Base-by-base conservation (phyloP, 176 grass and related monocot species). In the Zea mays region DNA sequence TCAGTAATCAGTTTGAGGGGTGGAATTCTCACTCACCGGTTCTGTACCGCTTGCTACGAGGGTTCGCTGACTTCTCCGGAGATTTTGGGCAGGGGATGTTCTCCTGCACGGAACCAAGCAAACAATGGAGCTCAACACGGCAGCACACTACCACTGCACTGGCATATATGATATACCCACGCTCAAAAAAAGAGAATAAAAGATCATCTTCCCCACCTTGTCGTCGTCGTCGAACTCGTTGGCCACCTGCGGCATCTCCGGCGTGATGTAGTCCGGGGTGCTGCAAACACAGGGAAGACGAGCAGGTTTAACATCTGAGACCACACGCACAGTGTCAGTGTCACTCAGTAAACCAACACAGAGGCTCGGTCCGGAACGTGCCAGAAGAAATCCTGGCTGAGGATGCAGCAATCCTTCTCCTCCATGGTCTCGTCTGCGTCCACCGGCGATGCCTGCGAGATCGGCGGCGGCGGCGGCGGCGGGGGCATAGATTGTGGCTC, bases 381-480 rank as follows among this genome's bases (percentile, higher is more conserved):
- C 95, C 95, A 98, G 80, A 98, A 94, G 87, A 98, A 92, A 84
- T 98, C 95, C 80, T 98, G 91, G 55, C 91, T 98, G 49, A 98
- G 95, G 61, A 98, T 94, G 75, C 85, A 90, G 84, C 34, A 67
- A 44, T 93, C 90, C 78, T 77, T 93, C 75, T 94, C 88, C 59
- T 89, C 89, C 81, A 78, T 80, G 55, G 45, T 56, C 17, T 90
- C 91, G 48, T 92, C 91, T 6, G 73, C 48, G 19, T 91, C 84
- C 58, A 77, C 8, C 16, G 73, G 60, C 5, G 43, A 35, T 12
- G 35, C 37, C 50, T 82, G 57, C 34, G 4, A 7, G 17, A 57
- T 4, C 38, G 38, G 40, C 6, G 7, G 8, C 3, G 3, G 58
- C 3, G 46, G 39, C 0, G 20, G 73, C 6, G 7, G 35, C 4